These are phyloP conservation scores for Gigaspora rosea DNA, from an alignment of 192 early-diverging fungal genomes.

Conservation along the genomic window DNA sequence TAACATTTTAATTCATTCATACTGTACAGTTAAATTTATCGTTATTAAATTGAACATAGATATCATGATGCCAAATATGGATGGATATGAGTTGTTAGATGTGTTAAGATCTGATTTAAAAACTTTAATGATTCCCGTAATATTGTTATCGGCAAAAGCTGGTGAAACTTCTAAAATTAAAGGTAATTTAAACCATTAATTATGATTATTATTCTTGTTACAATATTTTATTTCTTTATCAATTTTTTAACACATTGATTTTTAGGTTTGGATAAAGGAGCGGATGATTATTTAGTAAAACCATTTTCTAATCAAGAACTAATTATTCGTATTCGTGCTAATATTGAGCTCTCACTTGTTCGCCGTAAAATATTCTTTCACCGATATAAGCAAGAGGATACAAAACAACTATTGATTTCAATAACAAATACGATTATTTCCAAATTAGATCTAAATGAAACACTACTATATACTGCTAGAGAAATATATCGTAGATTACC, in stretches of 20 bases:
- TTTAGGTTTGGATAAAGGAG: conserved; percentile 50
- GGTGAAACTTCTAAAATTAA: conserved; percentile 41
- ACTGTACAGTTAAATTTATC: conserved; percentile 9
- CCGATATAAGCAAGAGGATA: conserved; percentile 38
- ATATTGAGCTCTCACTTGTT: conserved; percentile 51
- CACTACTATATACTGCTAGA: conserved; percentile 34
- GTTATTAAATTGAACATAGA: conserved; percentile 27
- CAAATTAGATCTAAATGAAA: conserved; percentile 37
- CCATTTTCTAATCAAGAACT: conserved; percentile 54
- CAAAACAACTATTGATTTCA: conserved; percentile 44
- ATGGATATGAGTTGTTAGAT: conserved; percentile 55
- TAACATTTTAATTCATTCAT: neutral
- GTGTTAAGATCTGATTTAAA: conserved; percentile 39
- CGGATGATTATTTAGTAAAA: conserved; percentile 61
- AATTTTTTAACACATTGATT: too few species aligned
- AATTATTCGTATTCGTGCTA: conserved; percentile 54
- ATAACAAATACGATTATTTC: conserved; percentile 42
- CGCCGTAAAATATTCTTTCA: conserved; percentile 44
- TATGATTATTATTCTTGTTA: too few species aligned
- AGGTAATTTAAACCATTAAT: too few species aligned
- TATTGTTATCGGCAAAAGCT: conserved; percentile 56
- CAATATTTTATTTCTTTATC: too few species aligned
- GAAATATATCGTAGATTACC: conserved; percentile 43
- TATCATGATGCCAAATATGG: conserved; percentile 65
- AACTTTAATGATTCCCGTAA: conserved; percentile 53